A percentile compares a stretch with the other conserved stretches of the same genome.
Evolutionary conservation across 495 filamentous ascomycete genomes (phyloP).

Genomic region (Trypethelium eluteriae): DNA sequence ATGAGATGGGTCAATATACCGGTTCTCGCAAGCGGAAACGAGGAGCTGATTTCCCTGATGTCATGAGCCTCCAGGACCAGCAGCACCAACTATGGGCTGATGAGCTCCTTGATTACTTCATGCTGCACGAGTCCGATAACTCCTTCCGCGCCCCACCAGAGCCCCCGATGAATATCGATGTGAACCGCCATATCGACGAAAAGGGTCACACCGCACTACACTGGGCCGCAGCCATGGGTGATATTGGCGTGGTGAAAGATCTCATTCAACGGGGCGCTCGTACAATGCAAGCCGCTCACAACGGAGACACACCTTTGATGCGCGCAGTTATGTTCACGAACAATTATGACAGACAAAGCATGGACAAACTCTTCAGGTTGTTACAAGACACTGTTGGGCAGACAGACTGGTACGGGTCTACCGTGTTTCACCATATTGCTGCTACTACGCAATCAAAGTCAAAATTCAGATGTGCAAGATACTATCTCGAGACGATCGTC

Average conservation of each 20-base stretch:
- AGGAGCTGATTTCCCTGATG: constrained; percentile 47
- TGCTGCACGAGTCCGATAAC: constrained; percentile 65
- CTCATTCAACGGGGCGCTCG: constrained; percentile 69
- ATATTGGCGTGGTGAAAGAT: constrained; percentile 80
- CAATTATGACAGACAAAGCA: constrained; percentile 82
- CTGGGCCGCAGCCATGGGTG: constrained; percentile 98
- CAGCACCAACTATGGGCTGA: constrained; percentile 86
- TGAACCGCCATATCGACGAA: constrained; percentile 81
- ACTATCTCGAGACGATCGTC: constrained; percentile 87
- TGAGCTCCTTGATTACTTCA: constrained; percentile 88
- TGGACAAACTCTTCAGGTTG: constrained; percentile 70
- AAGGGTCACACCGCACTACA: constrained; percentile 85
- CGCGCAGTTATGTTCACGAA: constrained; percentile 93
- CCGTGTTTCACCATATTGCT: constrained; percentile 87
- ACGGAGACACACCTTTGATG: constrained; percentile 90
- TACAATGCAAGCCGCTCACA: constrained; percentile 57
- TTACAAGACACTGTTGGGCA: constrained; percentile 67
- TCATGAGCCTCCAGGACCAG: constrained; percentile 63
- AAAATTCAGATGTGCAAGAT: constrained; percentile 75
- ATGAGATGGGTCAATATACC: constrained; percentile 63
- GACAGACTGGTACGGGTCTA: constrained; percentile 68
- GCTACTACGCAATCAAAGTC: constrained; percentile 69
- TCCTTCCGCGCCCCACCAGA: constrained; percentile 60
- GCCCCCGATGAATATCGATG: constrained; percentile 73
- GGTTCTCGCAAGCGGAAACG: constrained; percentile 74